These are phyloP conservation scores for Rhipidocladum racemiflorum DNA, from an alignment of 176 grass and related monocot species.

Conservation along the genomic window DNA sequence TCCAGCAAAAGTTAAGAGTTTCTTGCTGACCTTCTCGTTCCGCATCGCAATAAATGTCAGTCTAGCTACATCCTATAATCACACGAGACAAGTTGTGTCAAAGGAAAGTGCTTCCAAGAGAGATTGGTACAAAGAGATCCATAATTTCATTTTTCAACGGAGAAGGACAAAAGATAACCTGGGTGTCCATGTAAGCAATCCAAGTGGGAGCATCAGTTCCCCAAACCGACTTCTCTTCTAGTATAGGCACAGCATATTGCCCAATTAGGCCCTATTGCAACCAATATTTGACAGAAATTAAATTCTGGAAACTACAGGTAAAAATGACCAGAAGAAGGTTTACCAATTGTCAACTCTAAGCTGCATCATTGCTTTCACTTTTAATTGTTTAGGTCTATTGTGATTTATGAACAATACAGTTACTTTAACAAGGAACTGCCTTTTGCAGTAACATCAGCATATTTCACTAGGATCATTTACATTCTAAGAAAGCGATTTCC, in stretches of 20 bases:
- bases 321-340: not conserved
- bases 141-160: not conserved
- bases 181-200: constrained; percentile 98
- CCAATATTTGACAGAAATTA: constrained; percentile 23
- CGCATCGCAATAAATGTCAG: constrained; percentile 89
- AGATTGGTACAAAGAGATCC: not conserved
- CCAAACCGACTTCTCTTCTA: constrained; percentile 99
- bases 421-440: not conserved
- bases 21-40: constrained; percentile 73
- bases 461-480: constrained; percentile 7
- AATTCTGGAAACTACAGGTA: constrained; percentile 6
- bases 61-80: constrained; percentile 74
- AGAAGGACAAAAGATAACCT: constrained; percentile 46
- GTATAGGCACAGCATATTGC: constrained; percentile 98
- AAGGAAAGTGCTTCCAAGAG: constrained; percentile 34
- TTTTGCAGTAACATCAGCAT: constrained; percentile 19
- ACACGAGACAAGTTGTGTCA: constrained; percentile 22
- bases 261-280: constrained; percentile 83
- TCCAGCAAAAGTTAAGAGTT: constrained; percentile 89
- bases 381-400: not conserved
- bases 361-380: not conserved
- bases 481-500: constrained; percentile 15
- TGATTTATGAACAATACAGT: not conserved
- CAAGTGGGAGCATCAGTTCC: constrained; percentile 98
- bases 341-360: not conserved